phyloP scores from a whole-genome alignment of 768 basidiomycete species.

The Lactifluus subvellereus region DNA sequence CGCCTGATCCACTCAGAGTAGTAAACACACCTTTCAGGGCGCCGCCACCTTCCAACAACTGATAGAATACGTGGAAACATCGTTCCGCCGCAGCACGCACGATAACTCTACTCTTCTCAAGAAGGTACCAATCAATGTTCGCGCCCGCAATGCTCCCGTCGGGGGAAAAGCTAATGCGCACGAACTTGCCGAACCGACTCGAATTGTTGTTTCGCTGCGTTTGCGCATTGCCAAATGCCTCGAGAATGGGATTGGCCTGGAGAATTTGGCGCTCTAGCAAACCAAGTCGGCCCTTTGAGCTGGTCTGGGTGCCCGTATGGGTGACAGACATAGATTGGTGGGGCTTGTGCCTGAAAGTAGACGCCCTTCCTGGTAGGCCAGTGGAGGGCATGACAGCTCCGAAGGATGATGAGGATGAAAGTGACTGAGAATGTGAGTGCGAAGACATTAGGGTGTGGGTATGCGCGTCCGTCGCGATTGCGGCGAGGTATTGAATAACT shows the following conservation, averaged over 20 bases:
- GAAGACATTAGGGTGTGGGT: slow-evolving; percentile 44
- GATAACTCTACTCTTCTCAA: slow-evolving; percentile 96
- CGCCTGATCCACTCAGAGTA: slow-evolving; percentile 9
- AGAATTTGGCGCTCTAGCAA: slow-evolving; percentile 93
- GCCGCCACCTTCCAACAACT: slow-evolving; percentile 75
- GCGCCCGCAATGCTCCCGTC: slow-evolving; percentile 95
- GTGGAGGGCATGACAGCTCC: slow-evolving; percentile 51
- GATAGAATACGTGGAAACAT: slow-evolving; percentile 97
- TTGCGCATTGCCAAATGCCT: slow-evolving; percentile 98
- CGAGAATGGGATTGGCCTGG: slow-evolving; percentile 95
- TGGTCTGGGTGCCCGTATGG: slow-evolving; percentile 39
- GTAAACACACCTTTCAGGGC: slow-evolving; percentile 56
- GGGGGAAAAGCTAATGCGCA: slow-evolving; percentile 88
- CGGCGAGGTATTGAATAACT: slow-evolving; percentile 97
- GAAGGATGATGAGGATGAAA: slow-evolving; percentile 46
- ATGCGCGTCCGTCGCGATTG: slow-evolving; percentile 84
- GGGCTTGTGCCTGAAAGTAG: slow-evolving; percentile 42
- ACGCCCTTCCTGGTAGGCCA: slow-evolving; percentile 64
- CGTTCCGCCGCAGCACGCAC: slow-evolving; percentile 83
- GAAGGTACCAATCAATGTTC: slow-evolving; percentile 97
- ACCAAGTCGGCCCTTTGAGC: slow-evolving; percentile 71
- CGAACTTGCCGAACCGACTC: slow-evolving; percentile 97
- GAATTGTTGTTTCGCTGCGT: slow-evolving; percentile 99
- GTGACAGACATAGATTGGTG: slow-evolving; percentile 47
- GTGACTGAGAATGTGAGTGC: slow-evolving; percentile 62